Evolutionary conservation across 192 early-diverging fungal genomes (phyloP).

Genomic region (Coemansia sp.): DNA sequence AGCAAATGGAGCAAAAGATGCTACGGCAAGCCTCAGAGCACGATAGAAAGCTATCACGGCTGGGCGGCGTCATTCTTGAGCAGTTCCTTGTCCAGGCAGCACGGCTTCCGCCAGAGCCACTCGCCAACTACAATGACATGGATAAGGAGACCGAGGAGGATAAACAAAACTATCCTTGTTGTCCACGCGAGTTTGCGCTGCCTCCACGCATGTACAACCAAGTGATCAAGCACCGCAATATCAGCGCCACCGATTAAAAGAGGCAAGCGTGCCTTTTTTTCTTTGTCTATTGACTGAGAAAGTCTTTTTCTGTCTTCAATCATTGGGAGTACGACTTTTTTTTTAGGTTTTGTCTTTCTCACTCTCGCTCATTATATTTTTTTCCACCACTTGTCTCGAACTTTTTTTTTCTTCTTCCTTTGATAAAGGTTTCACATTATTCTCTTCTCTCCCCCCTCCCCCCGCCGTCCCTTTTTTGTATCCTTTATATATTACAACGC

Average conservation of each 20-base stretch:
- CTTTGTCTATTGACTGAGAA: not conserved
- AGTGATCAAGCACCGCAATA: constrained; percentile 34
- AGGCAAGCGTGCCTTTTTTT: not conserved
- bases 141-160: constrained; percentile 3
- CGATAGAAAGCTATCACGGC: constrained; percentile 20
- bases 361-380: too few relatives aligned
- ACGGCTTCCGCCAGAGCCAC: constrained; percentile 15
- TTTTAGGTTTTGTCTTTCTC: not conserved
- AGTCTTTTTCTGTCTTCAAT: too few relatives aligned
- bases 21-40: not conserved
- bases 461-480: not conserved
- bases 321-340: too few relatives aligned
- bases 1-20: not conserved
- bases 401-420: constrained; percentile 13
- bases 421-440: constrained; percentile 1
- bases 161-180: constrained; percentile 12
- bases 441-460: constrained; percentile 4
- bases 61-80: constrained; percentile 41
- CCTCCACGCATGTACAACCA: constrained; percentile 28
- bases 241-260: not conserved
- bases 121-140: not conserved
- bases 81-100: constrained; percentile 42
- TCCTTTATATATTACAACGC: not conserved
- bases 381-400: not conserved
- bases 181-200: constrained; percentile 44